Conservation (phyloP, 2,329 filamentous ascomycete species). For the Aureobasidium sp. region DNA sequence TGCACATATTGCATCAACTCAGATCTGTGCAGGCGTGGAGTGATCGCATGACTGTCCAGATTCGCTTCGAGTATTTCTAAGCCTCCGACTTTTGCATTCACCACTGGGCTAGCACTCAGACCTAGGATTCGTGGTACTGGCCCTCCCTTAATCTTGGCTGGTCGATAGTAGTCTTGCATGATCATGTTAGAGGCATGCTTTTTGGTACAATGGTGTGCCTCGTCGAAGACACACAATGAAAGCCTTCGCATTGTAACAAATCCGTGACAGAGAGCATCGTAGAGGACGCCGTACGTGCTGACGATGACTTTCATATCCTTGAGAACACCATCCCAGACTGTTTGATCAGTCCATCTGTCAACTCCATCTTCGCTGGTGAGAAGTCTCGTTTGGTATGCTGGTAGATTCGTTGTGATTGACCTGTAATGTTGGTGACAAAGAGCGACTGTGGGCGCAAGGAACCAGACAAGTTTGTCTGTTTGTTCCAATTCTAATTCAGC, state of each 20-base stretch:
- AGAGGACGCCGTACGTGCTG: conserved; percentile 67
- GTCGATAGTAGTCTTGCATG: conserved; percentile 66
- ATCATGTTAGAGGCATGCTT: conserved; percentile 61
- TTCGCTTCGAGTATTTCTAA: conserved; percentile 60
- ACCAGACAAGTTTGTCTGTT: conserved; percentile 39
- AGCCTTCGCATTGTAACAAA: conserved; percentile 62
- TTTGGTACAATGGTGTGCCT: conserved; percentile 70
- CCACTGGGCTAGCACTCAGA: conserved; percentile 72
- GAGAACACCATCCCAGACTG: conserved; percentile 62
- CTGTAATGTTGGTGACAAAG: conserved; percentile 40
- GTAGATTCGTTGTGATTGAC: conserved; percentile 31
- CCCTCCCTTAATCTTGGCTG: conserved; percentile 28
- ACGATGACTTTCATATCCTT: conserved; percentile 63
- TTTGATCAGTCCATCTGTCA: conserved; percentile 63
- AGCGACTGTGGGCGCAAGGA: conserved; percentile 39
- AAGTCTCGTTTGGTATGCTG: conserved; percentile 51
- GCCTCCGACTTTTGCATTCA: conserved; percentile 49
- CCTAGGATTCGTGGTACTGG: conserved; percentile 63
- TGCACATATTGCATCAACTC: conserved; percentile 65
- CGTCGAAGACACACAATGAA: conserved; percentile 71
- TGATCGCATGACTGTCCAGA: conserved; percentile 61
- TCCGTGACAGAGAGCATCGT: conserved; percentile 66
- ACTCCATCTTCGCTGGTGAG: conserved; percentile 63
- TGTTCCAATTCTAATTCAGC: conserved; percentile 36
- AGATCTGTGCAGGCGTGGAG: conserved; percentile 60